Evolutionary conservation across 805 yeast species (phyloP), one percentile per base, ranked within the genome.

Genomic region (Lachancea sp.): DNA sequence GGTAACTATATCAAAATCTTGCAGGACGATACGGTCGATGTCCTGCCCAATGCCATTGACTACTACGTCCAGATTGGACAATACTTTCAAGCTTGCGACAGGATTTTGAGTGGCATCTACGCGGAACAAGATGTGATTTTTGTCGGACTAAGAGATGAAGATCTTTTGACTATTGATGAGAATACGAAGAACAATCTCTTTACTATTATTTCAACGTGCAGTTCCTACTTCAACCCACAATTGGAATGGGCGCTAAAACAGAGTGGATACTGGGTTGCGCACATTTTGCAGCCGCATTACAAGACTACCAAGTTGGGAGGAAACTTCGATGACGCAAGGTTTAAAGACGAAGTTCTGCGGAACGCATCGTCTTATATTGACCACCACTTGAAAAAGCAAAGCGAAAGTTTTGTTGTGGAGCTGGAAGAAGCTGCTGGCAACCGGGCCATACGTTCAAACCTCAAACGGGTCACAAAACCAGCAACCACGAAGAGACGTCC

Each of bases 241-340:
- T 25, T 38, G n/a, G 42, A 33, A 17, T 32, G 42, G 37, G 49
- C 48, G 17, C 36, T 44, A 22, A 33, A 39, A 11, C 49, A 47
- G 40, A 47, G 46, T 19, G 50, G 47, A 11, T 49, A 42, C 41
- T 47, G 51, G 48, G 49, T 47, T 16, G 51, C 53, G 15, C 49
- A 50, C 36, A 37, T 50, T 30, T 36, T 45, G 38, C 51, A 45
- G 34, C 53, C 51, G 12, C 45, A 32, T 16, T 39, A 41, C 44
- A 50, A 50, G 36, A 32, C 49, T 3, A 38, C 36, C 44, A 33
- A 36, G 19, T 39, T 45, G 15, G 34, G 31, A 19, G 36, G 20
- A 30, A 29, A 25, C 38, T 45, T 36, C n/a, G 39, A 36, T 15
- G 39, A 36, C 19, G 31, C 10, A 15, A 18, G 22, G 19, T 36